Percentiles rank a stretch among this genome's conserved stretches.
phyloP scores from a whole-genome alignment of 805 yeast species.

The Wickerhamomyces canadensis region DNA sequence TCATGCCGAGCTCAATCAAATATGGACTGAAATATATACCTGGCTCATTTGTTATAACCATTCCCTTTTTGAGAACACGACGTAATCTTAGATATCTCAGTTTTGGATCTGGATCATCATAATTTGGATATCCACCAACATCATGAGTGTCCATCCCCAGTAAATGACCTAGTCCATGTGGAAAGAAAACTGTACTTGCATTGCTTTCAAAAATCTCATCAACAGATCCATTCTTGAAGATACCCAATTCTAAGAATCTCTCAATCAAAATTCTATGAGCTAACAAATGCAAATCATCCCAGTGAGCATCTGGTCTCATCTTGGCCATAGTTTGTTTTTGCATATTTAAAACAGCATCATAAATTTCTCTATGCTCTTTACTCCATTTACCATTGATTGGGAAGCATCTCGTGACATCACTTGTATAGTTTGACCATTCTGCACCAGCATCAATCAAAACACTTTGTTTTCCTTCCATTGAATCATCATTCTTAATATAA shows the following conservation, averaged over 20 bases:
- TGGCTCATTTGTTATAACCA: slow-evolving; percentile 94
- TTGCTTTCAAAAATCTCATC: slow-evolving; percentile 68
- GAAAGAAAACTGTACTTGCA: slow-evolving; percentile 76
- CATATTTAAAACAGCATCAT: slow-evolving; percentile 77
- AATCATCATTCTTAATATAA: slow-evolving; percentile 76
- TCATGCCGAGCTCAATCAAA: slow-evolving; percentile 59
- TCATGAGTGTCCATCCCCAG: slow-evolving; percentile 96
- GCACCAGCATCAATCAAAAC: slow-evolving; percentile 95
- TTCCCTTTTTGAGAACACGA: slow-evolving; percentile 61
- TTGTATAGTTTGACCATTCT: slow-evolving; percentile 89
- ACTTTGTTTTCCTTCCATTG: slow-evolving; percentile 50
- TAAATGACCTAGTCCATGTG: slow-evolving; percentile 94
- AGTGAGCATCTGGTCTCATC: slow-evolving; percentile 74
- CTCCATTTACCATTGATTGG: slow-evolving; percentile 90
- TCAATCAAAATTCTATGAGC: slow-evolving; percentile 77
- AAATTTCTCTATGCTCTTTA: slow-evolving; percentile 77
- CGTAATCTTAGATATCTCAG: slow-evolving; percentile 76
- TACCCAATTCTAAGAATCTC: slow-evolving; percentile 67
- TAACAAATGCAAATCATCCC: slow-evolving; percentile 81
- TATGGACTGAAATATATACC: slow-evolving; percentile 89
- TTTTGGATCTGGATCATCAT: slow-evolving; percentile 75
- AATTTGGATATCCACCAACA: slow-evolving; percentile 85
- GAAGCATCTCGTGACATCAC: slow-evolving; percentile 93
- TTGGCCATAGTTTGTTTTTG: slow-evolving; percentile 64
- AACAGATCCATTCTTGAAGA: slow-evolving; percentile 55